phyloP scores from a whole-genome alignment of 2,329 filamentous ascomycete species.

The Sordariomycetes sp. region DNA sequence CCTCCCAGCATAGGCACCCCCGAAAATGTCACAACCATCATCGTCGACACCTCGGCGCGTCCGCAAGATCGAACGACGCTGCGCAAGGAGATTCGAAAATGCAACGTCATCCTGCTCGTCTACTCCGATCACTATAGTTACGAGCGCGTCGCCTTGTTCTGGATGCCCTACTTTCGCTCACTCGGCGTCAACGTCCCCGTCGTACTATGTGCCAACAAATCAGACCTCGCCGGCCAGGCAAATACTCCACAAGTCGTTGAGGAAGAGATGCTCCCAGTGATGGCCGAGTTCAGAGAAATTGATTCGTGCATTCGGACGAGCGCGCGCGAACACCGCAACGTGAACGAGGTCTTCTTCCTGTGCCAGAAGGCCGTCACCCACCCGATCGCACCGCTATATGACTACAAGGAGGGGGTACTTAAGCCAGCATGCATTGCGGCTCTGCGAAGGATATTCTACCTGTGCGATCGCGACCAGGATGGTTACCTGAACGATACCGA shows the following conservation, averaged over 20 bases:
- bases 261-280: constrained; percentile 95
- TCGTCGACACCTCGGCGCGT: constrained; percentile 93
- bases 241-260: constrained; percentile 79
- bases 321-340: constrained; percentile 83
- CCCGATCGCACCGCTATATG: constrained; percentile 91
- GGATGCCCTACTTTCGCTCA: constrained; percentile 96
- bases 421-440: constrained; percentile 87
- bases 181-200: constrained; percentile 98
- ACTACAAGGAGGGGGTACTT: constrained; percentile 82
- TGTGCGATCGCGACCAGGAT: constrained; percentile 95
- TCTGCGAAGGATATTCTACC: constrained; percentile 83
- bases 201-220: constrained; percentile 94
- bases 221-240: constrained; percentile 70
- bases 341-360: constrained; percentile 94
- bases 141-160: constrained; percentile 91
- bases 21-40: constrained; percentile 93
- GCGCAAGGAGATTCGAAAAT: constrained; percentile 90
- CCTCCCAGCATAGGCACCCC: constrained; percentile 87
- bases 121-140: constrained; percentile 99
- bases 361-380: constrained; percentile 98
- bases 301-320: constrained; percentile 96
- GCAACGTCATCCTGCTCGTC: constrained; percentile 91
- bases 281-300: constrained; percentile 98
- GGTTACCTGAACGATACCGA: constrained; percentile 85
- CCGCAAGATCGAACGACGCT: constrained; percentile 87